Base-by-base conservation (phyloP, 78 protist species). In the Dictyostelium discoideum region DNA sequence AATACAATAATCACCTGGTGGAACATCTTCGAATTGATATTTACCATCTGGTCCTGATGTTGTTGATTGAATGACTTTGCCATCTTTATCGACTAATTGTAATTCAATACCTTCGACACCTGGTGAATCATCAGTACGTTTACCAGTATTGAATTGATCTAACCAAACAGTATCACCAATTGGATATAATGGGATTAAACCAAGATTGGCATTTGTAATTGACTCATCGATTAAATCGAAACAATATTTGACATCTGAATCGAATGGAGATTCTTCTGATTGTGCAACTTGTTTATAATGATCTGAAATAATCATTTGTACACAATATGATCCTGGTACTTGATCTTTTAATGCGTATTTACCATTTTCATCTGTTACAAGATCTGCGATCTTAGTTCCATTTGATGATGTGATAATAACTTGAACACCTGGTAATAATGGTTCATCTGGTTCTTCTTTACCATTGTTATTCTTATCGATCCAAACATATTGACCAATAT, bases 301-400 rank as follows among this genome's bases (percentile, higher is more conserved):
- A 14, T 3, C 54, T 86, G 92, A 85, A 3, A 40, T 76, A 18
- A 13, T 37, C 16, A 87, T 29, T 87, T 76, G 65, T 14, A 82
- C 46, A 82, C 86, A 82, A 78, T 85, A 85, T 13, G 13, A 9
- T 14, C 90, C 90, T 85, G 90, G 90, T 7, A 26, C 48, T 8
- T 44, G 26, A 42, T 85, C 67, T 9, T 85, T 37, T 20, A 85
- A n/a, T 18, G 18, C 5, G 29, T 72, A 65, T 40, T 60, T 20
- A 67, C 88, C 88, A 22, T 84, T 44, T 44, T 11, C 37, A 84
- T 84, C 88, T 39, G 88, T 67, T 2, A 74, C 32, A 22, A 37
- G 3, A 48, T 78, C 60, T 11, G 73, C 29, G 11, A 76, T n/a
- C 10, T 5, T 4, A 37, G 84, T 86, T 13, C 83, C 92, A 48